Evolutionary conservation across 306 rosid species (phyloP).

Genomic region (Hippophae gyantsensis): DNA sequence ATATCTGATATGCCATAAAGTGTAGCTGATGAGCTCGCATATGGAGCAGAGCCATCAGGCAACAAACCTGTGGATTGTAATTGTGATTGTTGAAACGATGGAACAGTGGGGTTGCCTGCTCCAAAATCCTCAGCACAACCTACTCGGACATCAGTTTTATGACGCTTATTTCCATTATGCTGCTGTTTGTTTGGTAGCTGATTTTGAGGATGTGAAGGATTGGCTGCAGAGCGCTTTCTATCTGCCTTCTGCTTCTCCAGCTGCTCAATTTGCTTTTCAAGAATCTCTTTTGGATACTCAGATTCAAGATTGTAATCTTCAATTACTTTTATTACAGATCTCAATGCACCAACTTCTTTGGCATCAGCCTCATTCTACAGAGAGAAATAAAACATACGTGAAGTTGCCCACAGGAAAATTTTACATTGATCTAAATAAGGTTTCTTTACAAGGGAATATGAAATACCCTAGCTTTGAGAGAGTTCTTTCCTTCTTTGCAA

Average conservation of each 20-base stretch:
- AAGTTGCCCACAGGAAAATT: conserved; percentile 4
- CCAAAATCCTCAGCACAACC: conserved; percentile 25
- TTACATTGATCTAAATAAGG: conserved; percentile 1
- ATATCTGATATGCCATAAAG: conserved; percentile 39
- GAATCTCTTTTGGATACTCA: conserved; percentile 45
- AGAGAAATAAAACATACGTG: conserved; percentile 17
- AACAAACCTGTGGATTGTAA: conserved; percentile 42
- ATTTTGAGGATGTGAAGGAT: conserved; percentile 11
- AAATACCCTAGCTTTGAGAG: conserved; percentile 48
- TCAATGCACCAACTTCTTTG: conserved; percentile 56
- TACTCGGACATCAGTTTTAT: conserved; percentile 24
- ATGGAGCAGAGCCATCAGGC: conserved; percentile 34
- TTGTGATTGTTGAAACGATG: conserved; percentile 36
- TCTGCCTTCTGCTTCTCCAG: conserved; percentile 41
- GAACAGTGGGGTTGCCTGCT: conserved; percentile 20
- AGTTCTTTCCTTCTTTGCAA: conserved; percentile 41
- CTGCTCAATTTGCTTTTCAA: conserved; percentile 46
- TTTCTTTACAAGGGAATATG: conserved; percentile 5
- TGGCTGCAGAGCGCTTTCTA: conserved; percentile 37
- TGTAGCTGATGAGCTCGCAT: conserved; percentile 32
- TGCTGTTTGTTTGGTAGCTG: conserved; percentile 23
- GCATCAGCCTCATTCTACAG: conserved; percentile 52
- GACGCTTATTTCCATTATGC: conserved; percentile 44
- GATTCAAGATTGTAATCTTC: conserved; percentile 54
- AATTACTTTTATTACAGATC: conserved; percentile 44